These are phyloP conservation scores for Pseudogymnoascus sp. DNA, from an alignment of 2,329 filamentous ascomycete genomes.

Conservation along the genomic window DNA sequence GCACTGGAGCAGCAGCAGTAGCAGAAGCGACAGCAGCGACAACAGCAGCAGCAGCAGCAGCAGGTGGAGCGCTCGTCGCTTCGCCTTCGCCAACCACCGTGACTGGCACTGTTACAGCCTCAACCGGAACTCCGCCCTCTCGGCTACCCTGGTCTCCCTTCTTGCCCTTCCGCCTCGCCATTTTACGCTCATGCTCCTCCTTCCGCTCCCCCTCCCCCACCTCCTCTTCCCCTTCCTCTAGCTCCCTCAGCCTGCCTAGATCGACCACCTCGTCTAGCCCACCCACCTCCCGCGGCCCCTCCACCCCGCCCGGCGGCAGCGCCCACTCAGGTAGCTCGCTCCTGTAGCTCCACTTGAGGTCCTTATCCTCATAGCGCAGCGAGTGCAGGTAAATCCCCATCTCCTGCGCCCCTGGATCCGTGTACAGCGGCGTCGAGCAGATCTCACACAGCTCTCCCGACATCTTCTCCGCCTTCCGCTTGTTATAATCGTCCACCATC, in stretches of 20 bases:
- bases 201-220: not conserved
- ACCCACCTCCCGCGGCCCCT: conserved; percentile 62
- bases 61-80: not conserved
- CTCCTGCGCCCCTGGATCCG: conserved; percentile 84
- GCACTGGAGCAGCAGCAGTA: not conserved
- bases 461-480: conserved; percentile 87
- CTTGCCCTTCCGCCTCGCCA: not conserved
- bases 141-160: not conserved
- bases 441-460: conserved; percentile 75
- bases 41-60: not conserved
- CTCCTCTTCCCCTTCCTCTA: conserved; percentile 6
- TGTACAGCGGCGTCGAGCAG: conserved; percentile 85
- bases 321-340: conserved; percentile 84
- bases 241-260: conserved; percentile 37
- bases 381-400: conserved; percentile 92
- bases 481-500: conserved; percentile 85
- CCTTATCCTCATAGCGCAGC: conserved; percentile 76
- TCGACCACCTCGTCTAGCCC: conserved; percentile 50
- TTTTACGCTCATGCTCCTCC: not conserved
- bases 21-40: not conserved
- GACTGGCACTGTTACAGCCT: not conserved
- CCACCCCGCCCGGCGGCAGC: conserved; percentile 55
- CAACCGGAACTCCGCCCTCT: not conserved
- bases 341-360: conserved; percentile 79
- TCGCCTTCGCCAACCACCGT: not conserved